These are phyloP conservation scores for Lasiosphaeris hirsuta DNA, from an alignment of 495 filamentous ascomycete species.

Conservation along the genomic window DNA sequence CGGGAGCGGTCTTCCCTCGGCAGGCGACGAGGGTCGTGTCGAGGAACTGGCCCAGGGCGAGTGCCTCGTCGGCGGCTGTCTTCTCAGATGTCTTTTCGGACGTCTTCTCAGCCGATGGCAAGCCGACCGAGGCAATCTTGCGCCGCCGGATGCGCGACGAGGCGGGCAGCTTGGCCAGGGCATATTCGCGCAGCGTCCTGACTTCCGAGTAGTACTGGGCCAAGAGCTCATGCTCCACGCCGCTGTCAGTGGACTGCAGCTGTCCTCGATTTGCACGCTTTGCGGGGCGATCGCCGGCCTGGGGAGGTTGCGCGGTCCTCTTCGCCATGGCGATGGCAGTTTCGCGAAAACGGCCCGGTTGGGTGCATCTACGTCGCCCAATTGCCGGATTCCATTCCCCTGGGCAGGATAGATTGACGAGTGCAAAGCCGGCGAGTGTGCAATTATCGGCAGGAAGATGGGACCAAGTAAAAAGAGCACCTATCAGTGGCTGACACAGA, in stretches of 20 bases:
- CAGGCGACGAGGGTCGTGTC: conserved; percentile 67
- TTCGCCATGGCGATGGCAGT: conserved; percentile 7
- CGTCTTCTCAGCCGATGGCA: conserved; percentile 2
- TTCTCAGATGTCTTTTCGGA: conserved; percentile 18
- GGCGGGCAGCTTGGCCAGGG: conserved; percentile 49
- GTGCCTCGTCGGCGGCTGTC: conserved; percentile 30
- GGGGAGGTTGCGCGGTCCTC: neutral
- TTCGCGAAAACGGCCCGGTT: neutral
- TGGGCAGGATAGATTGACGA: neutral
- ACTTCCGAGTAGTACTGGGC: conserved; percentile 69
- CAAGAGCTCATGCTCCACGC: conserved; percentile 62
- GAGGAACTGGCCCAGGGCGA: conserved; percentile 53
- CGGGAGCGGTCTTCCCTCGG: conserved; percentile 13
- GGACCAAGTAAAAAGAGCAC: conserved; percentile 1
- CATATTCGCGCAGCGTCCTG: conserved; percentile 67
- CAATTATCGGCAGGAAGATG: conserved; percentile 1
- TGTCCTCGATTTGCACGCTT: conserved; percentile 16
- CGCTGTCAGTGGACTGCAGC: neutral
- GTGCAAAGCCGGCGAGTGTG: conserved; percentile 1
- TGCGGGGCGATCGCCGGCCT: conserved; percentile 9
- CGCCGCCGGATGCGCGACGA: conserved; percentile 43
- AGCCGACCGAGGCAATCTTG: conserved; percentile 45
- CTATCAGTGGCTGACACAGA: conserved; percentile 17
- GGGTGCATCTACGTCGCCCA: neutral
- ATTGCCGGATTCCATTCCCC: conserved; percentile 4